Evolutionary conservation across 139 green algal genomes (phyloP).

Genomic region (Haematococcus sp.): DNA sequence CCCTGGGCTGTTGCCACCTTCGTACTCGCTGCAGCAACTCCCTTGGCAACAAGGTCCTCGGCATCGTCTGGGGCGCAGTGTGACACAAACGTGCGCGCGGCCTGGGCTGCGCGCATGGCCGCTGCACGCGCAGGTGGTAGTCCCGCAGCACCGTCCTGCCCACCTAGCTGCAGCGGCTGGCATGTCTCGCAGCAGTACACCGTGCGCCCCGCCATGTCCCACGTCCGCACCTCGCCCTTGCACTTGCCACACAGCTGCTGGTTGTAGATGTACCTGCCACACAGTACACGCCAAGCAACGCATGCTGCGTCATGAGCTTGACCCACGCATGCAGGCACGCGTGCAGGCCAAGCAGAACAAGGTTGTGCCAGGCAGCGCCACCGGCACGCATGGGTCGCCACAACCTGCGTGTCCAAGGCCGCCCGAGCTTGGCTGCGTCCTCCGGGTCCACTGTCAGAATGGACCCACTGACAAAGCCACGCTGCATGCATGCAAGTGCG

Average conservation of each 20-base stretch:
- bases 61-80: conserved; percentile 73
- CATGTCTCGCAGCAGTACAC: conserved; percentile 75
- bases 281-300: background rate
- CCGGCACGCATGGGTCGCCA: too few species aligned
- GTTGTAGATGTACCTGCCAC: conserved; percentile 85
- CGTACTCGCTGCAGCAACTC: too few species aligned
- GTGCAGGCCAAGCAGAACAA: background rate
- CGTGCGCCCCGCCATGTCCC: conserved; percentile 74
- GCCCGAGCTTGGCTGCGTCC: conserved; percentile 60
- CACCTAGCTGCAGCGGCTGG: conserved; percentile 52
- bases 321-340: background rate
- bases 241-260: conserved; percentile 71
- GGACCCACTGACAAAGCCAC: conserved; percentile 70
- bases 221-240: conserved; percentile 51
- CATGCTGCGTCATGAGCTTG: background rate
- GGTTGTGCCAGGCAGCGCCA: too few species aligned
- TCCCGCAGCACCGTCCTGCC: background rate
- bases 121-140: conserved; percentile 16
- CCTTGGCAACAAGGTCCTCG: conserved; percentile 8
- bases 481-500: conserved; percentile 56
- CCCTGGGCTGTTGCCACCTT: too few species aligned
- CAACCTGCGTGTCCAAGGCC: conserved; percentile 74
- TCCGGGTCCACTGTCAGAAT: conserved; percentile 88
- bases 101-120: conserved; percentile 10
- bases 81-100: conserved; percentile 49